phyloP scores from a whole-genome alignment of 1,284 basidiomycete genomes.

The Leccinum pachyderme region DNA sequence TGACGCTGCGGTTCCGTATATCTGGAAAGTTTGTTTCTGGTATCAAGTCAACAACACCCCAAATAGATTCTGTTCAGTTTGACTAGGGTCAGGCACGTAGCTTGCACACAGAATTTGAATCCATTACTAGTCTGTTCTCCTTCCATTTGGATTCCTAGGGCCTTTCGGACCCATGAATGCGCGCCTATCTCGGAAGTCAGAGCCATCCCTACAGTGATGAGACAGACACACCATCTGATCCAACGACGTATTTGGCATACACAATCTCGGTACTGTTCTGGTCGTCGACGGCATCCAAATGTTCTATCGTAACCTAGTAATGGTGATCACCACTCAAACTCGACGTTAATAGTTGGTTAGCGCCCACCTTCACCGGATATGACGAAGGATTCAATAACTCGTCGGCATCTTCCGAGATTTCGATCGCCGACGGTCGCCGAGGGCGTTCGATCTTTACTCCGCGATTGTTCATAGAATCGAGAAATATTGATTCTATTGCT shows the following conservation, averaged over 20 bases:
- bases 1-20: conserved; percentile 63
- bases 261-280: conserved; percentile 19
- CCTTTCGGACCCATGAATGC: conserved; percentile 78
- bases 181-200: conserved; percentile 47
- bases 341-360: background rate
- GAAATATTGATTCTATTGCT: conserved; percentile 66
- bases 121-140: conserved; percentile 61
- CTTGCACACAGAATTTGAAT: background rate
- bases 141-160: conserved; percentile 68
- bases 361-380: conserved; percentile 55
- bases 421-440: conserved; percentile 51
- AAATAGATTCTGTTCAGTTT: conserved; percentile 54
- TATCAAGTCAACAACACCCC: conserved; percentile 75
- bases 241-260: conserved; percentile 59
- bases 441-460: conserved; percentile 60
- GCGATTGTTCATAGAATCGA: conserved; percentile 56
- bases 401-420: conserved; percentile 45
- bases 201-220: background rate
- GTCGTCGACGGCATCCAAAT: conserved; percentile 31
- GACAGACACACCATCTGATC: conserved; percentile 51
- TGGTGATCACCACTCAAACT: background rate
- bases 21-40: conserved; percentile 81
- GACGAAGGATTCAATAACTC: conserved; percentile 43
- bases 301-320: conserved; percentile 42
- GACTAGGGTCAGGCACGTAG: background rate